Conservation (phyloP, 2,329 filamentous ascomycete species). For the Ambrosiella beaveri region DNA sequence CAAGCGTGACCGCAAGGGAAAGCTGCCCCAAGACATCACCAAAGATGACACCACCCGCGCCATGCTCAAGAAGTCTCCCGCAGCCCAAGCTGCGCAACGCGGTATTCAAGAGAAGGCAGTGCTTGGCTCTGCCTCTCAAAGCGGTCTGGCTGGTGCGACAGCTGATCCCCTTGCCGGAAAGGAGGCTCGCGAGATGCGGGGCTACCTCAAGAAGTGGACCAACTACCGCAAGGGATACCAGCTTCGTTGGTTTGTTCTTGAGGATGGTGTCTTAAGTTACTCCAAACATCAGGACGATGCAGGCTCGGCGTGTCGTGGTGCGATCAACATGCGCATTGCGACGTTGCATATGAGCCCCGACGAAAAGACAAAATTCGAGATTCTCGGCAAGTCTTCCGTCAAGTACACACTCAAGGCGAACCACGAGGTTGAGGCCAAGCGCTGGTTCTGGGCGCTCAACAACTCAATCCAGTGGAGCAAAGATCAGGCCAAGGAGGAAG, state of each 20-base stretch:
- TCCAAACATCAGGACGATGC: conserved; percentile 99
- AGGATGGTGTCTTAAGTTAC: conserved; percentile 93
- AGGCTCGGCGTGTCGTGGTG: conserved; percentile 85
- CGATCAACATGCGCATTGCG: conserved; percentile 97
- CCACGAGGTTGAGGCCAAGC: conserved; percentile 92
- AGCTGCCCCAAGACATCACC: conserved; percentile 87
- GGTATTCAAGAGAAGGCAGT: conserved; percentile 97
- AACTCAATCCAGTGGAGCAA: conserved; percentile 98
- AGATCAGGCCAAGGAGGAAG: conserved; percentile 85
- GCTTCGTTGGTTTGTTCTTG: conserved; percentile 89
- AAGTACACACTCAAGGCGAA: conserved; percentile 98
- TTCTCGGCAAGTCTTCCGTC: conserved; percentile 93
- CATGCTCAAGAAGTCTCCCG: conserved; percentile 85
- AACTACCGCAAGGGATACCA: conserved; percentile 98
- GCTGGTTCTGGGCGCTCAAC: conserved; percentile 98
- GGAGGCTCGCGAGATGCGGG: conserved; percentile 92
- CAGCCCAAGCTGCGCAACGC: conserved; percentile 81
- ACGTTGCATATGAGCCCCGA: conserved; percentile 89
- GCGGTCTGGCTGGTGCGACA: conserved; percentile 32
- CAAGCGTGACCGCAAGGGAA: conserved; percentile 83
- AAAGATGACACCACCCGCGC: conserved; percentile 80
- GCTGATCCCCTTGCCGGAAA: conserved; percentile 53
- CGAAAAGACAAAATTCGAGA: conserved; percentile 95
- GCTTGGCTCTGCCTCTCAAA: conserved; percentile 49
- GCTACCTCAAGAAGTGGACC: conserved; percentile 98